Evolutionary conservation across 2,329 filamentous ascomycete species (phyloP).

Genomic region (Arthroderma sp.): DNA sequence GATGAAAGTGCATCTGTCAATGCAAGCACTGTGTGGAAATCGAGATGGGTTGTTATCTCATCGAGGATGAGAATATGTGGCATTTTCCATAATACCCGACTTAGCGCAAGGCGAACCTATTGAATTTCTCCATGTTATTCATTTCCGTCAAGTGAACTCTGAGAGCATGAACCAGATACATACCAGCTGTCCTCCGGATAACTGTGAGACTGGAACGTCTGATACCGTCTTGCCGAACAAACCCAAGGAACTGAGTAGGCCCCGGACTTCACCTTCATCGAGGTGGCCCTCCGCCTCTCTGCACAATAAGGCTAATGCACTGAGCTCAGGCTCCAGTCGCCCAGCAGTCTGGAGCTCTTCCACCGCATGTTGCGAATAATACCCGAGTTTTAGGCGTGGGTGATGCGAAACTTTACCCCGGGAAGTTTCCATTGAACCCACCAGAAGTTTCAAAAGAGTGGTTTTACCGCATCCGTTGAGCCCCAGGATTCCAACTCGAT

Average conservation of each 20-base stretch:
- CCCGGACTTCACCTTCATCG: slow-evolving; percentile 54
- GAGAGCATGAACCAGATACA: slow-evolving; percentile 8
- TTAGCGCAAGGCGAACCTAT: slow-evolving; percentile 48
- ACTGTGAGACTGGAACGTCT: slow-evolving; percentile 56
- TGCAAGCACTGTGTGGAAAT: slow-evolving; percentile 66
- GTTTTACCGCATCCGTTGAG: slow-evolving; percentile 75
- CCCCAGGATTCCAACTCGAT: slow-evolving; percentile 61
- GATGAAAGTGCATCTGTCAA: slow-evolving; percentile 51
- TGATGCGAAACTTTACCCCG: slow-evolving; percentile 52
- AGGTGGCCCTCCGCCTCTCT: slow-evolving; percentile 40
- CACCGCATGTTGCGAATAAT: slow-evolving; percentile 70
- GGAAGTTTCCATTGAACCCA: slow-evolving; percentile 45
- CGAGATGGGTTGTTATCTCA: slow-evolving; percentile 74
- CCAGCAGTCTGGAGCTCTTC: slow-evolving; percentile 51
- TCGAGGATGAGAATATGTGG: slow-evolving; percentile 66
- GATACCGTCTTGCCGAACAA: slow-evolving; percentile 57
- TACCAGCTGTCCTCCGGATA: slow-evolving; percentile 70
- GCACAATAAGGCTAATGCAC: slow-evolving; percentile 51
- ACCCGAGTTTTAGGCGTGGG: slow-evolving; percentile 55
- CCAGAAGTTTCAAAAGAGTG: slow-evolving; percentile 59
- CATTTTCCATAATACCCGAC: slow-evolving; percentile 51
- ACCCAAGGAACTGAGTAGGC: slow-evolving; percentile 54
- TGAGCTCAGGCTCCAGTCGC: slow-evolving; percentile 39
- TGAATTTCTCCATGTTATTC: background rate
- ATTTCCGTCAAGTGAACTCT: background rate